These are phyloP conservation scores for Adansonia digitata DNA, from an alignment of 345 rosid species.

Conservation along the genomic window DNA sequence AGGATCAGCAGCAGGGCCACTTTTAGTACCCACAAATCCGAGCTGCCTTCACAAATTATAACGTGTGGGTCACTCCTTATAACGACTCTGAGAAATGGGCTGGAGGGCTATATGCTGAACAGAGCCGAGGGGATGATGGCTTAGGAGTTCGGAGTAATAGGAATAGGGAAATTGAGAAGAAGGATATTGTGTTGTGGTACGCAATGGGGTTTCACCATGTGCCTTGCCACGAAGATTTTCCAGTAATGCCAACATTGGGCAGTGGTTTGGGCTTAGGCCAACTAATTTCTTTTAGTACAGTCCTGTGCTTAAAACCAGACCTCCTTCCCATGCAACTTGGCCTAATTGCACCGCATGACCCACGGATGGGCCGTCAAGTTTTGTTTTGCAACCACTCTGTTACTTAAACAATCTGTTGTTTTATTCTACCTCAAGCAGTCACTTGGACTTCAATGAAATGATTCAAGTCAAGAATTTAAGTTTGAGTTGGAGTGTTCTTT, in stretches of 20 bases:
- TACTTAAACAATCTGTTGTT: too few relatives aligned
- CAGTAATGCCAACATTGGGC: slow-evolving; percentile 42
- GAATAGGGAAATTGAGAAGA: slow-evolving; percentile 44
- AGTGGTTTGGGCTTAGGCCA: slow-evolving; percentile 43
- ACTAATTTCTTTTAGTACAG: slow-evolving; percentile 44
- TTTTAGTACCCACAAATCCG: slow-evolving; percentile 40
- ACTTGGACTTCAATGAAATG: too few relatives aligned
- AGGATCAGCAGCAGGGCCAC: slow-evolving; percentile 17
- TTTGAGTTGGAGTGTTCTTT: too few relatives aligned
- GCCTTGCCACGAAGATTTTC: slow-evolving; percentile 53
- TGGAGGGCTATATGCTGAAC: slow-evolving; percentile 19
- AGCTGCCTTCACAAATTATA: slow-evolving; percentile 38
- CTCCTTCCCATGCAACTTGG: slow-evolving; percentile 1
- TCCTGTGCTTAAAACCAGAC: slow-evolving; percentile 39
- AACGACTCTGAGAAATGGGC: slow-evolving; percentile 47
- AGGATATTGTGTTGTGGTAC: slow-evolving; percentile 53
- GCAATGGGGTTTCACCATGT: slow-evolving; percentile 44
- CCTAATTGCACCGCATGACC: slow-evolving; percentile 7
- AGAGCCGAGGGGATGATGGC: slow-evolving; percentile 44
- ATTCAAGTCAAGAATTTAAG: too few relatives aligned
- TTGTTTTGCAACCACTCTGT: too few relatives aligned
- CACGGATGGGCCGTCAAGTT: too few relatives aligned
- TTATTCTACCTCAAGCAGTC: too few relatives aligned
- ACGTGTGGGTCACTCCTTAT: slow-evolving; percentile 54
- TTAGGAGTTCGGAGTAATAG: slow-evolving; percentile 40